A percentile compares a stretch with the other conserved stretches of the same genome.
These are phyloP conservation scores for Aspergillus calidoustus DNA, from an alignment of 2,329 filamentous ascomycete species.

Conservation along the genomic window DNA sequence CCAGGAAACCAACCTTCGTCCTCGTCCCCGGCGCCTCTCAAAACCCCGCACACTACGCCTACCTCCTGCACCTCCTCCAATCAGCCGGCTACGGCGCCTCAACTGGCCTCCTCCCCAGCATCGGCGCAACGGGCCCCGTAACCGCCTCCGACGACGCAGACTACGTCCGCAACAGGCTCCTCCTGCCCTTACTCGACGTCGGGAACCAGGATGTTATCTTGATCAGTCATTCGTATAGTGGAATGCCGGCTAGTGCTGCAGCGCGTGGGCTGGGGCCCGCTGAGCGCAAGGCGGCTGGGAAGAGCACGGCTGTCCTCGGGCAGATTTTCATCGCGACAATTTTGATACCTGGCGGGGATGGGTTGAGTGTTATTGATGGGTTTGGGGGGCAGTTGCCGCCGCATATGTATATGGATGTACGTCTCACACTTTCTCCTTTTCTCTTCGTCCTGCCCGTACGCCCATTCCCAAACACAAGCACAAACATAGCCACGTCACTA, in stretches of 20 bases:
- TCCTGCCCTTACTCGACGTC: slow-evolving; percentile 7
- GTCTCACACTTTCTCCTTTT: no score
- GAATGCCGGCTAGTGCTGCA: slow-evolving; percentile 9
- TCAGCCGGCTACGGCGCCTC: slow-evolving; percentile 8
- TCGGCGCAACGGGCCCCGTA: not conserved
- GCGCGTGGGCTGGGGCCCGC: slow-evolving; percentile 4
- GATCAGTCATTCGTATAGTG: slow-evolving; percentile 12
- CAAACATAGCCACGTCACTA: no score
- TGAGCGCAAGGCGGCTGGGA: slow-evolving; percentile 2
- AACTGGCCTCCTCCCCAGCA: slow-evolving; percentile 7
- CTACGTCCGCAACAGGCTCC: slow-evolving; percentile 5
- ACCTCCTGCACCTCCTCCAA: slow-evolving; percentile 7
- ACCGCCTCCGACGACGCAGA: slow-evolving; percentile 6
- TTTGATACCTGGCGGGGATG: no score
- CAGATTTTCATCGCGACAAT: no score
- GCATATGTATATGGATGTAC: no score
- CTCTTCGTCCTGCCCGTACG: no score
- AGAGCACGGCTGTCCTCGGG: not conserved
- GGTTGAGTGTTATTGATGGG: not conserved
- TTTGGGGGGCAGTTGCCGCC: no score
- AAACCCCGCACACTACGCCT: slow-evolving; percentile 8
- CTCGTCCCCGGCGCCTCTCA: slow-evolving; percentile 9
- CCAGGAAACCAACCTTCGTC: slow-evolving; percentile 4
- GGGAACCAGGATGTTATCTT: slow-evolving; percentile 8
- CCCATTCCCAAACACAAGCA: no score